Evolutionary conservation across 306 rosid species (phyloP).

Genomic region (Sesbania bispinosa): DNA sequence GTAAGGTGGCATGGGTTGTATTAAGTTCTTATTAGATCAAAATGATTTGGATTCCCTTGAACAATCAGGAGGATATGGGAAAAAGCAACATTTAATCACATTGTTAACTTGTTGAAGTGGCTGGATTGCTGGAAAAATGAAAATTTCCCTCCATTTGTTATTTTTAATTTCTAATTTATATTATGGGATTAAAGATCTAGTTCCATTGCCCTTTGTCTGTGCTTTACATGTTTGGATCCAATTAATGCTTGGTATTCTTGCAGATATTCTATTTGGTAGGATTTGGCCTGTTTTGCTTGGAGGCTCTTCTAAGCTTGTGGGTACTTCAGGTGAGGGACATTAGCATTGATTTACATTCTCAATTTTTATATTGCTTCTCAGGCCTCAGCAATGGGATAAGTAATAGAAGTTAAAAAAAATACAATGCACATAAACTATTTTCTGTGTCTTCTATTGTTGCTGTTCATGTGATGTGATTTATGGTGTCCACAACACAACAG

Average conservation of each 20-base stretch:
- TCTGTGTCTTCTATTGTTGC: not conserved
- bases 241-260: slow-evolving; percentile 15
- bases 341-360: slow-evolving; percentile 7
- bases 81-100: slow-evolving; percentile 1
- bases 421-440: not conserved
- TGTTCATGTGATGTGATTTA: slow-evolving; percentile 2
- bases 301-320: slow-evolving; percentile 92
- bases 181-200: not conserved
- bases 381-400: not conserved
- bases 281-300: slow-evolving; percentile 94
- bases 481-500: not conserved
- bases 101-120: not conserved
- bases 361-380: slow-evolving; percentile 13
- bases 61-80: not conserved
- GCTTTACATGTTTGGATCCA: slow-evolving; percentile 9
- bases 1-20: not conserved
- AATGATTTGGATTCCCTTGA: slow-evolving; percentile 9
- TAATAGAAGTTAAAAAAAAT: not conserved
- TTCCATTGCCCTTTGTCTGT: not conserved
- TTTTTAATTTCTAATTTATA: not conserved
- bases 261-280: slow-evolving; percentile 94
- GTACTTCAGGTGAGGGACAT: slow-evolving; percentile 77
- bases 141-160: not conserved
- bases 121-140: not conserved
- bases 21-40: not conserved